Base-by-base conservation (phyloP, 805 yeast genomes). In the Yarrowia divulgata region DNA sequence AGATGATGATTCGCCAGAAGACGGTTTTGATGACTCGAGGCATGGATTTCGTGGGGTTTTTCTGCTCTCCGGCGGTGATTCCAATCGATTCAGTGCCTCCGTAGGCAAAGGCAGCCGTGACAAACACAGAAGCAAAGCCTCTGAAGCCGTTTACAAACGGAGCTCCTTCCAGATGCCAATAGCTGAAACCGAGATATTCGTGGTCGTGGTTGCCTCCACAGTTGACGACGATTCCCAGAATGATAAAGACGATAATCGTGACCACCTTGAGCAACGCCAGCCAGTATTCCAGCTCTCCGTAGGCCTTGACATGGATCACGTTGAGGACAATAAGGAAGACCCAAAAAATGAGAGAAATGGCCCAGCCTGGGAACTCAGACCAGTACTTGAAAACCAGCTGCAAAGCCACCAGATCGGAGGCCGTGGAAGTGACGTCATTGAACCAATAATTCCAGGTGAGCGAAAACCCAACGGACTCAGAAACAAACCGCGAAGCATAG, bases 211-310 rank as follows among this genome's bases (percentile, higher is more conserved):
- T 87, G 40, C 82, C 85, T 52, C 90, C 90, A 29, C 83, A 85
- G 73, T 85, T 85, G 62, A 84, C 87, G 9, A 86, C 82, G 69
- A 87, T 82, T 69, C 88, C 83, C 64, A 86, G 75, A 71, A 87
- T 85, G 69, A 86, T 79, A 75, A 87, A 88, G 23, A 92, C 91
- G 29, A 87, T 75, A 74, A 90, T 84, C 43, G 90, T 84, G 66
- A 89, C 71, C 42, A 90, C 86, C 77, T 90, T 90, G 77, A 90
- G 80, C 18, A 84, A 74, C 0, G 90, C 87, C 72, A 87, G 83
- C 88, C 89, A 89, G 77, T 87, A 90, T 74, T 87, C 91, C n/a
- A 86, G 80, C 69, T 87, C 84, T 68, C 88, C 84, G 69, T 87
- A 78, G 35, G 85, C 84, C 70, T 78, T 78, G n/a, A 85, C 88